Base-by-base conservation (phyloP, 352 stramenopile genomes). In the Phytophthora agathidicida region DNA sequence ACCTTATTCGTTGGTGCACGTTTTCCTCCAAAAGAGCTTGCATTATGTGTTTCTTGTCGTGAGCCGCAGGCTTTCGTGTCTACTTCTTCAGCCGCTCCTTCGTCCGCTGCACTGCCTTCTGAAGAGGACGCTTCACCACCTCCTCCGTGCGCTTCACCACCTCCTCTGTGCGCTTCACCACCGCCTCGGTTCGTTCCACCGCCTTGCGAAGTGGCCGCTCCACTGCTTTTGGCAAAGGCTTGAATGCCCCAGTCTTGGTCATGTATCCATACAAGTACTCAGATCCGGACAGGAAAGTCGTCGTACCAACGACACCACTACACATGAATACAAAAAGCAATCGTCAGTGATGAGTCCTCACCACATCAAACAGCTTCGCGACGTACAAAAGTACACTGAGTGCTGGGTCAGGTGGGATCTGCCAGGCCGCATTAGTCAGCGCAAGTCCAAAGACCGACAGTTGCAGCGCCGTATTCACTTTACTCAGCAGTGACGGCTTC, bases 401-500 rank as follows among this genome's bases (percentile, higher is more conserved):
- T 22, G 74, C 71, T n/a, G 69, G 54, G 42, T 88, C 75, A 2
- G 70, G 59, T 3, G 83, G 83, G 37, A 94, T 66, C 30, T 87
- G 75, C 79, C 79, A 91, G 7, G 82, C 81, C 9, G 77, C 82
- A 55, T 94, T 89, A 31, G 80, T 88, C 48, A 94, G 58, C 43
- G 83, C 68, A 32, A 89, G 72, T 20, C 85, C 85, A 39, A 93
- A 91, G 52, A 81, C 75, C 30, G 77, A 75, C 24, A 94, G 65
- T 66, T 94, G 85, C 32, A 93, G 75, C 26, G 81, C 83, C 45
- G 85, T 94, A 64, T 94, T 94, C 47, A 87, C 65, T 50, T 94
- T 94, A 63, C 82, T 92, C 17, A 92, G 50, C 50, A 84, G 60
- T 26, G 80, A 83, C 7, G 85, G 83, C 44, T 87, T 71, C 35